A percentile compares a stretch with the other conserved stretches of the same genome.
phyloP scores from a whole-genome alignment of 345 rosid species.

The Erysimum cheiranthoides region DNA sequence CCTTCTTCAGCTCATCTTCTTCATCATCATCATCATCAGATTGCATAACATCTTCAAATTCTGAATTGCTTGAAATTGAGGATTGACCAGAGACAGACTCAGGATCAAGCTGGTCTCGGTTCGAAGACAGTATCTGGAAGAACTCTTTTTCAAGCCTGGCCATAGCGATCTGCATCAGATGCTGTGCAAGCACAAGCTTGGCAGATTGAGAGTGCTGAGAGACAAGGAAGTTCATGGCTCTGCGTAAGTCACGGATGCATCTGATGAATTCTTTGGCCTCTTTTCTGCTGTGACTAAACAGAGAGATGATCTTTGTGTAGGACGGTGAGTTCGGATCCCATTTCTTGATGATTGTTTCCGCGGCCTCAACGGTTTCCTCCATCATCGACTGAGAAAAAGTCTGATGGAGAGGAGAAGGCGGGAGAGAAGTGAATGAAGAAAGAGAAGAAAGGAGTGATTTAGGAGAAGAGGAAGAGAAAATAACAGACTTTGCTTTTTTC shows the following conservation, averaged over 20 bases:
- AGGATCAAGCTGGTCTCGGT: slow-evolving; percentile 55
- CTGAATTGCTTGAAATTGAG: slow-evolving; percentile 46
- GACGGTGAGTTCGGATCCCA: slow-evolving; percentile 62
- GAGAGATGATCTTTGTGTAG: slow-evolving; percentile 40
- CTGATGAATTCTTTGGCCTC: slow-evolving; percentile 62
- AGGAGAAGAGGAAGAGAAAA: slow-evolving; percentile 33
- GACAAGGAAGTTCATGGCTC: slow-evolving; percentile 61
- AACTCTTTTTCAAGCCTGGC: slow-evolving; percentile 65
- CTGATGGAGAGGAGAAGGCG: slow-evolving; percentile 27
- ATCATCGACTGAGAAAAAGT: slow-evolving; percentile 52
- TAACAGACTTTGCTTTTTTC: slow-evolving; percentile 18
- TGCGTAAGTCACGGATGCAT: slow-evolving; percentile 52
- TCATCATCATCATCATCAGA: slow-evolving; percentile 39
- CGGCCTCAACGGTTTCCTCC: slow-evolving; percentile 55
- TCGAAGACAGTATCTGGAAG: slow-evolving; percentile 49
- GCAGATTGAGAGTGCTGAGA: slow-evolving; percentile 50
- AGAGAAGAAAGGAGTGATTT: slow-evolving; percentile 22
- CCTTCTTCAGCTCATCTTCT: slow-evolving; percentile 45
- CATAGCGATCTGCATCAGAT: slow-evolving; percentile 69
- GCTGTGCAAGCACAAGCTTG: slow-evolving; percentile 60
- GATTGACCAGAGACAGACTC: slow-evolving; percentile 61
- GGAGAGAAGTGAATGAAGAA: slow-evolving; percentile 41
- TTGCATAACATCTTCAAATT: slow-evolving; percentile 35
- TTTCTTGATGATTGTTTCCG: slow-evolving; percentile 60
- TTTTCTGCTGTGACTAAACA: slow-evolving; percentile 50